Evolutionary conservation across 2,329 filamentous ascomycete species (phyloP), one percentile per base, ranked within the genome.

Genomic region (Fusarium proliferatum): DNA sequence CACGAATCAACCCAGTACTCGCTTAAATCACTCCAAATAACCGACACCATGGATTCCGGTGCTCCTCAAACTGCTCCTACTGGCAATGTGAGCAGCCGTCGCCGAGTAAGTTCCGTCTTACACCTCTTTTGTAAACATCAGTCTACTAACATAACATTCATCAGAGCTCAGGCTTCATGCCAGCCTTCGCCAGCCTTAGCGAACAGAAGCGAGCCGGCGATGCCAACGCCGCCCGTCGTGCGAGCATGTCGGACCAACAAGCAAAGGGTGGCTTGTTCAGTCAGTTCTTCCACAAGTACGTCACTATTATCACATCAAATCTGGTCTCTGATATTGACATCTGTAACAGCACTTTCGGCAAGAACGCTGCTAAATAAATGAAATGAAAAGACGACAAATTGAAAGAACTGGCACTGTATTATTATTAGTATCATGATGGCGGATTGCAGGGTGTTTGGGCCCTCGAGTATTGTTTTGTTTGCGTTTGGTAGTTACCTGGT

Each of bases 261-360:
- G 83, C 83, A 19, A 80, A 83, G 56, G 77, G 84, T 3, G 88
- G 88, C 45, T 80, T 90, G 70, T 81, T 90, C 58, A 86, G 86
- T 61, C 83, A 85, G 69, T 85, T 89, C 82, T 90, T 89, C 86
- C 84, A 89, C 74, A 89, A 86, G 88, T 90, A 80, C 60, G 86
- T 77, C 17, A 52, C 55, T 30, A 16, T 30, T 33, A 15, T 51
- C 13, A 36, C 34, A 23, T 21, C 21, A 26, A 33, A 6, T 53
- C n/a, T 23, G 17, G 7, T 41, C 38, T 49, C 34, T 34, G n/a
- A 38, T 30, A 46, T 55, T 70, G 11, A 70, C 69, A 64, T 46
- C 26, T 10, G 33, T 4, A 19, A 6, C 16, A 83, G 82, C 63
- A 82, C 80, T 67, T 80, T 82, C 46, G 79, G 81, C 28, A 81